Evolutionary conservation across 2,329 filamentous ascomycete genomes (phyloP).

Genomic region (Chalara sp.): DNA sequence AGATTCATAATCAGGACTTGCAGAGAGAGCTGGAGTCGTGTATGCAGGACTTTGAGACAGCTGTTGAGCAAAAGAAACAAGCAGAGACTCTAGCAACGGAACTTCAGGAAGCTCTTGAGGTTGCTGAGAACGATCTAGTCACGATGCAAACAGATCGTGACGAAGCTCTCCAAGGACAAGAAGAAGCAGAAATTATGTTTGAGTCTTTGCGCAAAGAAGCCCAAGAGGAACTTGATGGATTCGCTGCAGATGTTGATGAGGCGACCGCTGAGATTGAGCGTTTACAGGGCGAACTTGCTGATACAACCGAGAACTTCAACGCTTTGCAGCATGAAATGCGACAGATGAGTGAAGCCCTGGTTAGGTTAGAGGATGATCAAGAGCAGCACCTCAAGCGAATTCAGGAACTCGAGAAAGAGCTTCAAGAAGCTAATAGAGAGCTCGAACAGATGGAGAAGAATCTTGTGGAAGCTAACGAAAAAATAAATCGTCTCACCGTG

Average conservation of each 20-base stretch:
- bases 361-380: constrained; percentile 85
- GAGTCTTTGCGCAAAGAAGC: constrained; percentile 55
- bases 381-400: constrained; percentile 73
- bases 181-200: constrained; percentile 51
- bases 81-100: constrained; percentile 51
- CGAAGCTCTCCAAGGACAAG: constrained; percentile 65
- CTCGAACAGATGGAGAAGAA: constrained; percentile 79
- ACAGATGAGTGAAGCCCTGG: constrained; percentile 77
- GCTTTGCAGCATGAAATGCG: constrained; percentile 94
- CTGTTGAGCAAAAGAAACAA: constrained; percentile 56
- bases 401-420: constrained; percentile 73
- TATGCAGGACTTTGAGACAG: constrained; percentile 70
- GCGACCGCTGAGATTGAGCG: constrained; percentile 64
- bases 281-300: constrained; percentile 64
- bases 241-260: constrained; percentile 67
- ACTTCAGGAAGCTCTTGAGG: constrained; percentile 76
- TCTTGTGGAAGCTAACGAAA: constrained; percentile 77
- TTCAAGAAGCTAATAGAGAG: constrained; percentile 79
- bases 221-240: constrained; percentile 57
- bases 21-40: constrained; percentile 75
- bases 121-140: constrained; percentile 72
- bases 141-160: constrained; percentile 78
- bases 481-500: constrained; percentile 79
- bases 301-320: constrained; percentile 78
- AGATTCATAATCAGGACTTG: constrained; percentile 84